phyloP scores from a whole-genome alignment of 2,329 filamentous ascomycete species.

The Cordyceps javanica region DNA sequence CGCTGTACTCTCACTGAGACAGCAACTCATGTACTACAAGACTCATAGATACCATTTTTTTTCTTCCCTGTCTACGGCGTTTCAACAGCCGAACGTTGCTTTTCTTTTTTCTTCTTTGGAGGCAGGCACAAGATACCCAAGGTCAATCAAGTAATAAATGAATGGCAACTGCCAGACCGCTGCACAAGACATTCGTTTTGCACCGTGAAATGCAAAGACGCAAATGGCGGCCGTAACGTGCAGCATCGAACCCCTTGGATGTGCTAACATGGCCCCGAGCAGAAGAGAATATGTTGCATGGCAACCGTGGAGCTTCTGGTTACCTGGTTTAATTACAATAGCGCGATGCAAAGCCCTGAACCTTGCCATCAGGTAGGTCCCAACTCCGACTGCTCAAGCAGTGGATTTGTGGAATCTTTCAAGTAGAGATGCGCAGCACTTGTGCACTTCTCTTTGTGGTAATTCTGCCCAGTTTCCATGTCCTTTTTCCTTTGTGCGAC shows the following conservation, averaged over 20 bases:
- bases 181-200: neutral
- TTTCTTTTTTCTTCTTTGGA: neutral
- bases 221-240: neutral
- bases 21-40: neutral
- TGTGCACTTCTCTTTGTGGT: too few relatives aligned
- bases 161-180: slow-evolving; percentile 4
- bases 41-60: slow-evolving; percentile 1
- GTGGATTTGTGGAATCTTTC: too few relatives aligned
- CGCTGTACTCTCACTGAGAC: neutral
- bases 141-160: neutral
- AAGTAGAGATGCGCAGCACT: too few relatives aligned
- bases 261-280: too few relatives aligned
- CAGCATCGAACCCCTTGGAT: neutral
- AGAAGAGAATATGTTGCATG: too few relatives aligned
- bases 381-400: too few relatives aligned
- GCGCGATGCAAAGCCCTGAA: too few relatives aligned
- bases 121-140: slow-evolving; percentile 6
- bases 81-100: neutral
- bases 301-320: too few relatives aligned
- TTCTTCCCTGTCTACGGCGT: neutral
- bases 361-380: too few relatives aligned
- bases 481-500: too few relatives aligned
- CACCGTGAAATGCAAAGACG: neutral
- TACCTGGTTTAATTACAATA: too few relatives aligned
- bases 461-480: too few relatives aligned